Evolutionary conservation across 2,329 filamentous ascomycete species (phyloP), one percentile per base, ranked within the genome.

Genomic region (Arthrinium puccinioides): DNA sequence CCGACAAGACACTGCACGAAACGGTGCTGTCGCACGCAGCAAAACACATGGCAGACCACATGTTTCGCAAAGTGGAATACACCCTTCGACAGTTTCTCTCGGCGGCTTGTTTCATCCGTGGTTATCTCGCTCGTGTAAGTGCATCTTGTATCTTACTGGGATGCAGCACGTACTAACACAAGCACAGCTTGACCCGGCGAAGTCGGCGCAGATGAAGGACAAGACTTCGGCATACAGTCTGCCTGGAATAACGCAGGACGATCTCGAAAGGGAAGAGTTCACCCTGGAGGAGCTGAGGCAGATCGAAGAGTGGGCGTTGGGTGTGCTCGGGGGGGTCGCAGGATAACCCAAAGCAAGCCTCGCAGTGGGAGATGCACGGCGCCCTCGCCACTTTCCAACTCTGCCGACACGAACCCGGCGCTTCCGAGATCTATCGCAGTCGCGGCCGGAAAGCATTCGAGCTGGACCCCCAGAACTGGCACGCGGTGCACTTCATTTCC

Each of bases 341-440:
- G 10, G 43, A 50, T 13, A 50, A 47, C 4, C 41, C 44, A 6
- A 10, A 33, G 9, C 9, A 33, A 11, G 31, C 53, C 23, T 55
- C 53, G 6, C 48, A 46, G 9, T 56, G 54, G 54, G 53, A 56
- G 27, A 55, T 52, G 9, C 53, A 55, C 23, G 49, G 51, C 13
- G 50, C 53, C 6, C 44, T 57, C 24, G 45, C 52, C 15, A 44
- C 40, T 3, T 55, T 52, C 40, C 53, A 56, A 20, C 40, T 57
- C 11, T 56, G 48, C 24, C 38, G 37, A 5, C 33, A 38, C 9
- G 45, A 50, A 36, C 34, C 46, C 8, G 46, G 46, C 6, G 37
- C 46, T 9, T 37, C 36, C 1, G 46, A 51, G 31, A 40, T 53
- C 11, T 55, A 53, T 18, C 48, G 45, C 16, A 37, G 39, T 14